phyloP scores from a whole-genome alignment of 2,329 filamentous ascomycete species.

The Paecilomyces variotii region DNA sequence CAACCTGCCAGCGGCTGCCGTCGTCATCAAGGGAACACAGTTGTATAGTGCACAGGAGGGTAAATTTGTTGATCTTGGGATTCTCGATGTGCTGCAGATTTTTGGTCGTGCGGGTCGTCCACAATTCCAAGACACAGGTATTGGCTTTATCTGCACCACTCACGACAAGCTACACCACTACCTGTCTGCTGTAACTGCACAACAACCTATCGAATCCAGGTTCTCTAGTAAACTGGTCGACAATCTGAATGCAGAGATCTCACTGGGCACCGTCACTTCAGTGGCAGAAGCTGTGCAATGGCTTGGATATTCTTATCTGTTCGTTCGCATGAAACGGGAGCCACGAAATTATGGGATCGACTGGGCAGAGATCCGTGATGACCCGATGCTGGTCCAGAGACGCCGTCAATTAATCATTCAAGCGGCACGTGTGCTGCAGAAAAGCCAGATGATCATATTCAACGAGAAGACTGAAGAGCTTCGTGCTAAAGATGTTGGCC shows the following conservation, averaged over 20 bases:
- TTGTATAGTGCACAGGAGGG: slow-evolving; percentile 94
- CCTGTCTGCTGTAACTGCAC: slow-evolving; percentile 83
- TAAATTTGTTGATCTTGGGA: slow-evolving; percentile 92
- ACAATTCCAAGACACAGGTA: slow-evolving; percentile 94
- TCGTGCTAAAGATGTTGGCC: slow-evolving; percentile 85
- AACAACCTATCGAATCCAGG: slow-evolving; percentile 93
- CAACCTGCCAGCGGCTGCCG: slow-evolving; percentile 91
- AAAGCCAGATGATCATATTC: slow-evolving; percentile 98
- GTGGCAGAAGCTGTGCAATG: slow-evolving; percentile 90
- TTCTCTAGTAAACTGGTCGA: slow-evolving; percentile 92
- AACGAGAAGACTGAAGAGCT: slow-evolving; percentile 92
- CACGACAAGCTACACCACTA: slow-evolving; percentile 92
- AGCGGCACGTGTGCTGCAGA: slow-evolving; percentile 76
- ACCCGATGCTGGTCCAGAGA: slow-evolving; percentile 78
- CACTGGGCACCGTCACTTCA: slow-evolving; percentile 88
- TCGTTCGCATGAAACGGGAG: slow-evolving; percentile 91
- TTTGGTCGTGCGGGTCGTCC: slow-evolving; percentile 97
- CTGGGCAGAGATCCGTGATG: slow-evolving; percentile 81
- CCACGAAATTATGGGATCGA: slow-evolving; percentile 91
- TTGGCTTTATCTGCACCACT: slow-evolving; percentile 95
- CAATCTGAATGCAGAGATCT: slow-evolving; percentile 92
- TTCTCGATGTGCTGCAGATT: slow-evolving; percentile 93
- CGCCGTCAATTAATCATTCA: slow-evolving; percentile 80
- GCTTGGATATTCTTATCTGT: slow-evolving; percentile 96
- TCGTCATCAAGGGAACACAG: slow-evolving; percentile 96